Conservation (phyloP, 495 filamentous ascomycete genomes). For the Tuber borchii region DNA sequence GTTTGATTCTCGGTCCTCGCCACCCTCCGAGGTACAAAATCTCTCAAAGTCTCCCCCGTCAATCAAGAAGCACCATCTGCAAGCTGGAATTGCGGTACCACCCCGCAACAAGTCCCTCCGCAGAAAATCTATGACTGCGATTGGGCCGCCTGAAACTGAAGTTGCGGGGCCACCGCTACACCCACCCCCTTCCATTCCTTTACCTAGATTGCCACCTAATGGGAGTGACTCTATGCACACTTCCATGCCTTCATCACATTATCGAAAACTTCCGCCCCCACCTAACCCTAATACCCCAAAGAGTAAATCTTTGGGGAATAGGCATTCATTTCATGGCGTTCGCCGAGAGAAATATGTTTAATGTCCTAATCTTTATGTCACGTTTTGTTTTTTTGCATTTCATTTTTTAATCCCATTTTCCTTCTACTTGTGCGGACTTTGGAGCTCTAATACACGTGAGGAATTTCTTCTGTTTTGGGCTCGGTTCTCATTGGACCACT, state of each 20-base stretch:
- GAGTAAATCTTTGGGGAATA: conserved; percentile 26
- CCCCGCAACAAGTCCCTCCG: conserved; percentile 31
- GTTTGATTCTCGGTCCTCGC: conserved; percentile 33
- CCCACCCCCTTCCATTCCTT: conserved; percentile 37
- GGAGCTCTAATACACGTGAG: not conserved
- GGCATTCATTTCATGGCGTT: conserved; percentile 37
- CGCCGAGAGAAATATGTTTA: conserved; percentile 33
- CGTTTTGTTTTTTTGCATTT: conserved; percentile 19
- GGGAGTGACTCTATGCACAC: conserved; percentile 19
- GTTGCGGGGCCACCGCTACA: conserved; percentile 29
- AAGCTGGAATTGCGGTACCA: conserved; percentile 30
- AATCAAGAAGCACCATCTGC: conserved; percentile 17
- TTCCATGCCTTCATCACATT: conserved; percentile 17
- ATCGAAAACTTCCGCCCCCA: conserved; percentile 19
- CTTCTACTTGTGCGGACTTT: not conserved
- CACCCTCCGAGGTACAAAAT: conserved; percentile 7
- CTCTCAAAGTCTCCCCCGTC: conserved; percentile 14
- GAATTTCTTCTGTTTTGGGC: not conserved
- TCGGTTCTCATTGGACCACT: not conserved
- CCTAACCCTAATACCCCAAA: conserved; percentile 15
- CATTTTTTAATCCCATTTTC: not conserved
- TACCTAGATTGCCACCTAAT: conserved; percentile 33
- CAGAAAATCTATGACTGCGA: conserved; percentile 38
- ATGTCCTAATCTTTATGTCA: conserved; percentile 26
- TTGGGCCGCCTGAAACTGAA: conserved; percentile 18